These are phyloP conservation scores for Thelonectria blattea DNA, from an alignment of 2,329 filamentous ascomycete species.

Conservation along the genomic window DNA sequence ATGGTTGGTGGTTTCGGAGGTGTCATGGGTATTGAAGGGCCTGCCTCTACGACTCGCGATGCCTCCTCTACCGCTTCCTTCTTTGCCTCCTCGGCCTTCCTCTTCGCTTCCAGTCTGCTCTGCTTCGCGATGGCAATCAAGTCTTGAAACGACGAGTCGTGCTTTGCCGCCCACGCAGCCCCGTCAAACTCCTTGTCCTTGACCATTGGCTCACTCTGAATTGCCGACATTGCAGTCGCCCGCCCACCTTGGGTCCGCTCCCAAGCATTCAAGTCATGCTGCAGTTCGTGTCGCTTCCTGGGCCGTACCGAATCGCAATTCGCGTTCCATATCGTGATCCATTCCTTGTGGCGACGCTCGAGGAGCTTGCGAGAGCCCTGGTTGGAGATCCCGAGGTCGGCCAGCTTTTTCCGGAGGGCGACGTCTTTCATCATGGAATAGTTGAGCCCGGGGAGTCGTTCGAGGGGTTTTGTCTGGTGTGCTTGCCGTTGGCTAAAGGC, in stretches of 20 bases:
- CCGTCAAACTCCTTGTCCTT: constrained; percentile 91
- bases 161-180: constrained; percentile 73
- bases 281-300: constrained; percentile 71
- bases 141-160: constrained; percentile 77
- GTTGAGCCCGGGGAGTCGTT: constrained; percentile 79
- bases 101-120: constrained; percentile 53
- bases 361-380: constrained; percentile 72
- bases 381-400: constrained; percentile 78
- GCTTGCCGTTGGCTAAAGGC: constrained; percentile 32
- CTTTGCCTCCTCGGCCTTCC: constrained; percentile 34
- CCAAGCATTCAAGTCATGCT: constrained; percentile 84
- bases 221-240: constrained; percentile 49
- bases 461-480: constrained; percentile 49
- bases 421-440: constrained; percentile 87
- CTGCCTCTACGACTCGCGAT: not conserved
- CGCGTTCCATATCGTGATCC: constrained; percentile 95
- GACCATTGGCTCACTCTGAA: constrained; percentile 55
- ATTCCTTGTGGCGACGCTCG: constrained; percentile 85
- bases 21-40: not conserved
- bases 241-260: constrained; percentile 79
- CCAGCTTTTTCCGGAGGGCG: constrained; percentile 79
- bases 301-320: constrained; percentile 87
- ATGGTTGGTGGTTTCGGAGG: not conserved
- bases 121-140: constrained; percentile 78
- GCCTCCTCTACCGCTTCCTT: constrained; percentile 15